phyloP scores from a whole-genome alignment of 257 asterid genomes.

The Vinca minor region DNA sequence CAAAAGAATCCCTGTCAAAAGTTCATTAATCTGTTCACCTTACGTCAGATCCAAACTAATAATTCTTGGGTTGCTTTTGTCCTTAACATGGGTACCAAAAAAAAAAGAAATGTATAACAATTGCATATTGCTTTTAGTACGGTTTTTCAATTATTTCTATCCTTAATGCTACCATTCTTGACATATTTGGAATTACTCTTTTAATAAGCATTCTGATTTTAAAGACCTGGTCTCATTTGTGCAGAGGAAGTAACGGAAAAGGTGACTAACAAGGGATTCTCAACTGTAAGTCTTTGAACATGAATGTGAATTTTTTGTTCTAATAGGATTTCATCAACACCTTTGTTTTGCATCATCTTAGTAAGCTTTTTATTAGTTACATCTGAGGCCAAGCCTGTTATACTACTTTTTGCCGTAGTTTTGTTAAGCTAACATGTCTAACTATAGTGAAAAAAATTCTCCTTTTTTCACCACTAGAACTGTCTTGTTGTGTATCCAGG shows the following conservation, averaged over 20 bases:
- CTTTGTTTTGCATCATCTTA: constrained; percentile 5
- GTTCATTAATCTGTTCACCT: too few species aligned
- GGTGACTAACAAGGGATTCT: constrained; percentile 33
- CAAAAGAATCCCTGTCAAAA: too few species aligned
- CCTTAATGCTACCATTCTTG: not conserved
- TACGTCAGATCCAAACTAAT: too few species aligned
- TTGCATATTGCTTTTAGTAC: not conserved
- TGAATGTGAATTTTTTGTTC: not conserved
- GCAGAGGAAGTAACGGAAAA: constrained; percentile 51
- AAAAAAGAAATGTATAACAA: too few species aligned
- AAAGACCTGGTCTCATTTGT: constrained; percentile 10
- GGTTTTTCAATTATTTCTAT: not conserved
- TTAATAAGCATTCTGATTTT: not conserved
- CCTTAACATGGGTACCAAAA: too few species aligned
- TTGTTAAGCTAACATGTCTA: not conserved
- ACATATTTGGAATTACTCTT: not conserved
- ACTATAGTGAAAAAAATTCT: not conserved
- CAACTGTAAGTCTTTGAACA: constrained; percentile 38
- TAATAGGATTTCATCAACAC: not conserved
- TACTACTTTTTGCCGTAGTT: not conserved
- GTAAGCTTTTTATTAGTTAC: not conserved
- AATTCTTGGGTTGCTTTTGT: too few species aligned
- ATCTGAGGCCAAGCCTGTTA: not conserved
- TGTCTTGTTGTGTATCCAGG: constrained; percentile 38
- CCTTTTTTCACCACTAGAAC: constrained; percentile 4